A percentile compares a stretch with the other conserved stretches of the same genome.
Conservation (phyloP, 352 stramenopile species). For the Globisporangium spinosum region DNA sequence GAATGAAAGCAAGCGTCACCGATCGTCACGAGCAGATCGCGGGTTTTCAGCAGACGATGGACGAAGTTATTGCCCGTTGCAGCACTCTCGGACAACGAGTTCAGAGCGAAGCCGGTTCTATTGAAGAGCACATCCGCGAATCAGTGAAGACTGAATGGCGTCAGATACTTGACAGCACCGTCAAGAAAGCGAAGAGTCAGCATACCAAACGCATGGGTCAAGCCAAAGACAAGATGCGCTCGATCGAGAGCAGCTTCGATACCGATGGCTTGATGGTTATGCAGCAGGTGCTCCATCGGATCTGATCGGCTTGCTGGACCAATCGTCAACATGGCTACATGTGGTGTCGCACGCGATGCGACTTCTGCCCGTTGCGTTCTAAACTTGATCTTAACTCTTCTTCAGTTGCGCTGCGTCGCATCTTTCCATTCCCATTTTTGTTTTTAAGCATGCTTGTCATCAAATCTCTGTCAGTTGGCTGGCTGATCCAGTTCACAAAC, state of each 20-base stretch:
- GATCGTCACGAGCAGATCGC: neutral
- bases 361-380: conserved; percentile 3
- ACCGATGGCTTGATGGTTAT: conserved; percentile 31
- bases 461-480: neutral
- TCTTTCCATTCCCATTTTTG: neutral
- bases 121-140: neutral
- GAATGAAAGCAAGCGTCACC: neutral
- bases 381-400: neutral
- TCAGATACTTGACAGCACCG: conserved; percentile 12
- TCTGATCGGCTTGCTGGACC: conserved; percentile 5
- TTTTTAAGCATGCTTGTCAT: neutral
- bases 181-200: conserved; percentile 23
- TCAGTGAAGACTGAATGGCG: conserved; percentile 13
- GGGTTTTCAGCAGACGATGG: neutral
- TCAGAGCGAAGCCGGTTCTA: neutral
- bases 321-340: neutral
- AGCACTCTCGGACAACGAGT: neutral
- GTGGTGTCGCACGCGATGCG: neutral
- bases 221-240: conserved; percentile 22
- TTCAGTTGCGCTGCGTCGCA: conserved; percentile 2
- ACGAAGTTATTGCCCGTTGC: conserved; percentile 1
- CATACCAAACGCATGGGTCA: conserved; percentile 13
- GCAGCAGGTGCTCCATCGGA: conserved; percentile 35
- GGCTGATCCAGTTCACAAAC: conserved; percentile 1
- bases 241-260: conserved; percentile 33